Evolutionary conservation across 1,139 yeast genomes (phyloP).

Genomic region (Saccharomyces hybrid): DNA sequence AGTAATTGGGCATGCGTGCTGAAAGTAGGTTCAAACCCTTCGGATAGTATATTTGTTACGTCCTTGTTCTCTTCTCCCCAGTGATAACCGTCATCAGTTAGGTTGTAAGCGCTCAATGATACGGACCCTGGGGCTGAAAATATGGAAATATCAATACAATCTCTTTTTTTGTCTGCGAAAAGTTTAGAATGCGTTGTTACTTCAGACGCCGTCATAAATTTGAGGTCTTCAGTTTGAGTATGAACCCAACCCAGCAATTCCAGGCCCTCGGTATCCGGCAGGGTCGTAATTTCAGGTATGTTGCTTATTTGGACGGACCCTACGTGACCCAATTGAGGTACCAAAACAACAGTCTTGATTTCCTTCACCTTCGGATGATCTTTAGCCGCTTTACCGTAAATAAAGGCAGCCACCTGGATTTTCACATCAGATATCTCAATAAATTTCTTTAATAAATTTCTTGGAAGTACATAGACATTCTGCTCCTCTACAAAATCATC

Average conservation of each 20-base stretch:
- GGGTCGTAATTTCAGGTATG: constrained; percentile 37
- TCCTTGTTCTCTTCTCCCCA: constrained; percentile 76
- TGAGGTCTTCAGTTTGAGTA: constrained; percentile 60
- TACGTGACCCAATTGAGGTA: constrained; percentile 81
- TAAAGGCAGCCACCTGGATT: constrained; percentile 72
- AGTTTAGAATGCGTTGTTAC: constrained; percentile 51
- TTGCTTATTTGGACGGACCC: constrained; percentile 58
- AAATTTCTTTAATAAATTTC: constrained; percentile 69
- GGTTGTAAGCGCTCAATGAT: constrained; percentile 58
- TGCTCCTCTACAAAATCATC: constrained; percentile 50
- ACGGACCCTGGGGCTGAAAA: constrained; percentile 81
- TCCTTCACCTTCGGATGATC: constrained; percentile 73
- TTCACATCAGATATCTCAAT: constrained; percentile 76
- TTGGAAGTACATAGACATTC: constrained; percentile 70
- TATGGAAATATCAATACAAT: constrained; percentile 54
- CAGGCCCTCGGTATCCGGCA: constrained; percentile 37
- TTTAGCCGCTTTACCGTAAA: constrained; percentile 68
- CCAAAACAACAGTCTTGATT: constrained; percentile 63
- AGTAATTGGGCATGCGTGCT: constrained; percentile 63
- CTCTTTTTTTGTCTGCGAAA: constrained; percentile 32
- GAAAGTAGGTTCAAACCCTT: constrained; percentile 56
- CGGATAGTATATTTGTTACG: constrained; percentile 38
- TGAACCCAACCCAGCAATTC: constrained; percentile 78
- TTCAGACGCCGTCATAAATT: constrained; percentile 62
- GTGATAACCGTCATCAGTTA: constrained; percentile 56